These are phyloP conservation scores for Vigna hirtella DNA, from an alignment of 306 rosid genomes.

Conservation along the genomic window DNA sequence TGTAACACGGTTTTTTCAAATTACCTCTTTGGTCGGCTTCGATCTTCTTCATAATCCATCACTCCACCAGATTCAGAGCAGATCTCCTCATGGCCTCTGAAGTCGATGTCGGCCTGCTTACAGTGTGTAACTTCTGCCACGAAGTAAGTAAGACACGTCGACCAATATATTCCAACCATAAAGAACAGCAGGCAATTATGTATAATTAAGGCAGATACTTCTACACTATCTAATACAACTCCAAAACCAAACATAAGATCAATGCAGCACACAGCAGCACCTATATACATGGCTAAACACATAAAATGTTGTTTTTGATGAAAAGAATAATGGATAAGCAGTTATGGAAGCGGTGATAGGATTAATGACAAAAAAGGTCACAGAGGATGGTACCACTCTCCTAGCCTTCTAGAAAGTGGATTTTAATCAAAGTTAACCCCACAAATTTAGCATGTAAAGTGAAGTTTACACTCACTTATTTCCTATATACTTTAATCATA, in stretches of 20 bases:
- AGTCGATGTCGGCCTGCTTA: slow-evolving; percentile 97
- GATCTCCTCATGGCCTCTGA: slow-evolving; percentile 98
- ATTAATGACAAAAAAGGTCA: no score
- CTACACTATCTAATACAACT: slow-evolving; percentile 3
- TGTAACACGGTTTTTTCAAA: slow-evolving; percentile 15
- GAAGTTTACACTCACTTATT: no score
- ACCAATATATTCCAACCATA: slow-evolving; percentile 71
- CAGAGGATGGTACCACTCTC: no score
- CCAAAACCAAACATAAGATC: slow-evolving; percentile 30
- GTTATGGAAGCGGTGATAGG: neutral
- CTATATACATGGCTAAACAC: slow-evolving; percentile 14
- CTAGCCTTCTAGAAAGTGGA: no score
- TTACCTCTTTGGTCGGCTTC: slow-evolving; percentile 96
- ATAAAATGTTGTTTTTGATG: neutral
- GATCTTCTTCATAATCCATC: slow-evolving; percentile 98
- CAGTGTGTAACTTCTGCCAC: slow-evolving; percentile 99
- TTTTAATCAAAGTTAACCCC: no score
- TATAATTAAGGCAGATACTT: slow-evolving; percentile 25
- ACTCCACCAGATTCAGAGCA: slow-evolving; percentile 99
- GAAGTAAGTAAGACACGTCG: slow-evolving; percentile 98
- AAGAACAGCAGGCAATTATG: slow-evolving; percentile 34
- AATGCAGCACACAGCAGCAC: slow-evolving; percentile 20
- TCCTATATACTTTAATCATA: no score
- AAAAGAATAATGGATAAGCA: neutral
- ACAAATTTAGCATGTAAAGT: no score